Evolutionary conservation across 257 asterid genomes (phyloP).

Genomic region (Ajuga chamaepitys): DNA sequence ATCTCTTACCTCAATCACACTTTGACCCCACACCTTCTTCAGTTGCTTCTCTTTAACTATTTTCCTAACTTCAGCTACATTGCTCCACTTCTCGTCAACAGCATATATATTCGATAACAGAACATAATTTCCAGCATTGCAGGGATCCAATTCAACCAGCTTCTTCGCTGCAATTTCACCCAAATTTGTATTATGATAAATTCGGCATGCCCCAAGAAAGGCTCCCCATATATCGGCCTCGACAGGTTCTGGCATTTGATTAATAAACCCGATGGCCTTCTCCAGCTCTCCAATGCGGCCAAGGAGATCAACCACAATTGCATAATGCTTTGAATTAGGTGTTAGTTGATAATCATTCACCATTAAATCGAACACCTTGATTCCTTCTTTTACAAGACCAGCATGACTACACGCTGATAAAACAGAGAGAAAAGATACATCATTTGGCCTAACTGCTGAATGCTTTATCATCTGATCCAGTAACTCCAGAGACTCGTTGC

Average conservation of each 20-base stretch:
- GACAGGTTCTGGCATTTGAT: slow-evolving; percentile 28
- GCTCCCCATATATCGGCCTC: slow-evolving; percentile 63
- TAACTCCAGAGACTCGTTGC: slow-evolving; percentile 43
- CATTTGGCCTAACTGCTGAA: slow-evolving; percentile 41
- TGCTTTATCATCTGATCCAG: slow-evolving; percentile 43
- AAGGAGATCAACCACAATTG: slow-evolving; percentile 55
- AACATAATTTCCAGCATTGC: slow-evolving; percentile 42
- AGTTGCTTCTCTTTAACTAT: slow-evolving; percentile 34
- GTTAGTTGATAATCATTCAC: slow-evolving; percentile 34
- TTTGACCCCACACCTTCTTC: slow-evolving; percentile 42
- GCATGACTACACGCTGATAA: slow-evolving; percentile 77
- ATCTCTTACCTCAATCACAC: slow-evolving; percentile 33
- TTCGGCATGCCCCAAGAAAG: slow-evolving; percentile 54
- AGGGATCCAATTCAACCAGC: slow-evolving; percentile 28
- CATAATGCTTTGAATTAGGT: slow-evolving; percentile 63
- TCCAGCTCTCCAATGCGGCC: slow-evolving; percentile 60
- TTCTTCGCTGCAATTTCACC: slow-evolving; percentile 57
- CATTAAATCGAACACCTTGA: slow-evolving; percentile 44
- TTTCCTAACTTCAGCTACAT: slow-evolving; percentile 46
- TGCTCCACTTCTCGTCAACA: slow-evolving; percentile 50
- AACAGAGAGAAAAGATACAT: slow-evolving; percentile 52
- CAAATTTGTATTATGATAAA: slow-evolving; percentile 43
- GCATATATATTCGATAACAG: slow-evolving; percentile 60
- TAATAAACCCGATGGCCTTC: slow-evolving; percentile 44
- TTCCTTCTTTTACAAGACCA: slow-evolving; percentile 61